phyloP scores from a whole-genome alignment of 768 basidiomycete genomes.

The Candolleomyces eurysporus region DNA sequence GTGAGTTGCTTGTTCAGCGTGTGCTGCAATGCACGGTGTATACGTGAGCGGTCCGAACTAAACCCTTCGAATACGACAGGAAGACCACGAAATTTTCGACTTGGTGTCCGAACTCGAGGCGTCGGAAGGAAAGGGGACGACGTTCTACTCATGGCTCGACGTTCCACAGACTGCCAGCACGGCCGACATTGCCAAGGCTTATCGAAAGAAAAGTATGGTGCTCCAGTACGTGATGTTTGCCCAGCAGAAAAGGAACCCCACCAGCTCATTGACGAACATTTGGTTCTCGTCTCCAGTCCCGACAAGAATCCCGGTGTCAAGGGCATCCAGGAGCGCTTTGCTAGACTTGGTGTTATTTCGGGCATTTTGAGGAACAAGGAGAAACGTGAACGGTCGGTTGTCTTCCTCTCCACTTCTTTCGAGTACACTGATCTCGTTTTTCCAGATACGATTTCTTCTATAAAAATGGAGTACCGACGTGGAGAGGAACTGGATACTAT shows the following conservation, averaged over 20 bases:
- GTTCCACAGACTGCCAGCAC: constrained; percentile 72
- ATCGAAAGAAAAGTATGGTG: constrained; percentile 85
- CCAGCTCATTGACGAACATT: not conserved
- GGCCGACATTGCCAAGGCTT: constrained; percentile 82
- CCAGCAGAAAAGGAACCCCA: no score
- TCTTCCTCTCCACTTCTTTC: not conserved
- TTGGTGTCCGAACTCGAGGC: constrained; percentile 78
- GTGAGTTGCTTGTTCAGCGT: constrained; percentile 28
- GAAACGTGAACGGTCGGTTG: constrained; percentile 68
- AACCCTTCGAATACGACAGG: constrained; percentile 38
- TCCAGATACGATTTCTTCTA: constrained; percentile 88
- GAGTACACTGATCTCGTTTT: constrained; percentile 4
- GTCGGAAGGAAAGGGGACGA: constrained; percentile 90
- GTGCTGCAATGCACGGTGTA: no score
- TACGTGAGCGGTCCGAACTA: no score
- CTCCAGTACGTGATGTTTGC: constrained; percentile 66
- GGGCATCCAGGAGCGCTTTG: constrained; percentile 83
- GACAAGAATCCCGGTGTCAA: constrained; percentile 92
- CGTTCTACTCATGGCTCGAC: constrained; percentile 93
- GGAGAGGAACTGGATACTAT: constrained; percentile 96
- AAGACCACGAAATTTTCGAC: constrained; percentile 97
- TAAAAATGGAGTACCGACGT: constrained; percentile 95
- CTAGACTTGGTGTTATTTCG: constrained; percentile 84
- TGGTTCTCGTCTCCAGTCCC: constrained; percentile 50
- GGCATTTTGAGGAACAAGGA: constrained; percentile 78